Percentiles rank a stretch among this genome's conserved stretches.
These are phyloP conservation scores for Pulicaria dysenterica DNA, from an alignment of 129 eudicot species.

Conservation along the genomic window DNA sequence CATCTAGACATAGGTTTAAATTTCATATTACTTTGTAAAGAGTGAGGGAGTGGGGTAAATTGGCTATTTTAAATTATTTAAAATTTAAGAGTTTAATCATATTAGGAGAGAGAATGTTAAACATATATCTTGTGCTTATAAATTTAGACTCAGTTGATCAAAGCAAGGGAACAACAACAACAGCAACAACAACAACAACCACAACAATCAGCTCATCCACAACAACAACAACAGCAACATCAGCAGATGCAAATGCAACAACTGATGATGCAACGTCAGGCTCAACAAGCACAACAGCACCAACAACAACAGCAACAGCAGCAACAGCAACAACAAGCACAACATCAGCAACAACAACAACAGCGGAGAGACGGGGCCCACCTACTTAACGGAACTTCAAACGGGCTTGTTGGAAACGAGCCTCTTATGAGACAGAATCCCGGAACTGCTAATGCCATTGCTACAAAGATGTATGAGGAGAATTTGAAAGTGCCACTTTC, in stretches of 20 bases:
- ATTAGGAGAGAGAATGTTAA: no score
- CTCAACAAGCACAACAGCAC: conserved; percentile 60
- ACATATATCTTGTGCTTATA: neutral
- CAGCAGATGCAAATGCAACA: conserved; percentile 76
- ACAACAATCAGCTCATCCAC: conserved; percentile 67
- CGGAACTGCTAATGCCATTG: conserved; percentile 74
- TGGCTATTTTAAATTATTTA: no score
- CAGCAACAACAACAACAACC: conserved; percentile 48
- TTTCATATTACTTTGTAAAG: no score
- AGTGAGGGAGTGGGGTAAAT: no score
- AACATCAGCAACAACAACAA: conserved; percentile 77
- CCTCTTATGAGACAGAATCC: conserved; percentile 82
- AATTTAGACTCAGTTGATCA: conserved; percentile 78
- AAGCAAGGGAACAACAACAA: conserved; percentile 93
- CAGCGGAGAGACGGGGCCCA: conserved; percentile 88
- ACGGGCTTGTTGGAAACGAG: conserved; percentile 80
- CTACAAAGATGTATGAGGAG: conserved; percentile 94
- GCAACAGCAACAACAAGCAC: conserved; percentile 64
- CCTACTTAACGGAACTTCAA: conserved; percentile 70
- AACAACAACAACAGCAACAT: conserved; percentile 64
- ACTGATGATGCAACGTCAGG: conserved; percentile 63
- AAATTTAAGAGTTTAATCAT: no score
- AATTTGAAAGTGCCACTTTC: conserved; percentile 65
- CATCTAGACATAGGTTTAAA: no score
- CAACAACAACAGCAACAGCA: conserved; percentile 69